Percentiles rank a stretch among this genome's conserved stretches.
Conservation (phyloP, 2,329 filamentous ascomycete species). For the Beauveria rudraprayagi region DNA sequence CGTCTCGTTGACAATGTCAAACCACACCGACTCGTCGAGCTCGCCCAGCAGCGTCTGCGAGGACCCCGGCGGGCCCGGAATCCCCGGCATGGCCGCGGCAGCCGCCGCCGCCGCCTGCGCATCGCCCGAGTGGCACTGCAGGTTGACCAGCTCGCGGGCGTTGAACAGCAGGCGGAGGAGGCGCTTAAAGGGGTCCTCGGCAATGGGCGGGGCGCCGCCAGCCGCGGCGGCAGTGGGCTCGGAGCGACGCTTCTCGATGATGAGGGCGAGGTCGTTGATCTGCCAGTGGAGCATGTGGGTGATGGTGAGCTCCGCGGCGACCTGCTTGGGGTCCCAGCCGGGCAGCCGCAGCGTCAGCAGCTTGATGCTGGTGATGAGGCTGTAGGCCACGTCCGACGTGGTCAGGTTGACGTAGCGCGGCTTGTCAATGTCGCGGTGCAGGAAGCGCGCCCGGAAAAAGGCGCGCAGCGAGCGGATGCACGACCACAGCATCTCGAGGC, state of each 20-base stretch:
- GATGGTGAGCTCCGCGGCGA: slow-evolving; percentile 12
- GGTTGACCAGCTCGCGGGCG: slow-evolving; percentile 23
- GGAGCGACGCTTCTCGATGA: slow-evolving; percentile 23
- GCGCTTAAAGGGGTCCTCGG: slow-evolving; percentile 26
- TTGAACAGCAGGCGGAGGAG: slow-evolving; percentile 24
- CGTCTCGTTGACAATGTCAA: slow-evolving; percentile 12
- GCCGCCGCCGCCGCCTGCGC: slow-evolving; percentile 12
- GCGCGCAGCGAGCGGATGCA: slow-evolving; percentile 33
- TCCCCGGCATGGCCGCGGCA: slow-evolving; percentile 10
- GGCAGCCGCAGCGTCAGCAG: slow-evolving; percentile 37
- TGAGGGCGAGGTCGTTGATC: slow-evolving; percentile 21
- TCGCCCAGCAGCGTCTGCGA: slow-evolving; percentile 10
- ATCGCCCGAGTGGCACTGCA: slow-evolving; percentile 23
- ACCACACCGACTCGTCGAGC: slow-evolving; percentile 12
- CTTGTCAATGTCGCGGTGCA: slow-evolving; percentile 22
- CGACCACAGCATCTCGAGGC: slow-evolving; percentile 37
- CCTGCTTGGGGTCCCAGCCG: slow-evolving; percentile 35
- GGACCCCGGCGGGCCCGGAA: slow-evolving; percentile 13
- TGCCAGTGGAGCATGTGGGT: slow-evolving; percentile 20
- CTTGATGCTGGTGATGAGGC: slow-evolving; percentile 37
- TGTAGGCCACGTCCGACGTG: slow-evolving; percentile 39
- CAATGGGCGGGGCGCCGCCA: slow-evolving; percentile 8
- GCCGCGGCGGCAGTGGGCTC: slow-evolving; percentile 14
- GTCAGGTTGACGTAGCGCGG: slow-evolving; percentile 36
- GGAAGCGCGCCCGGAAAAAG: slow-evolving; percentile 32